Conservation (phyloP, 805 yeast genomes). For the Soucietia sequanensis region DNA sequence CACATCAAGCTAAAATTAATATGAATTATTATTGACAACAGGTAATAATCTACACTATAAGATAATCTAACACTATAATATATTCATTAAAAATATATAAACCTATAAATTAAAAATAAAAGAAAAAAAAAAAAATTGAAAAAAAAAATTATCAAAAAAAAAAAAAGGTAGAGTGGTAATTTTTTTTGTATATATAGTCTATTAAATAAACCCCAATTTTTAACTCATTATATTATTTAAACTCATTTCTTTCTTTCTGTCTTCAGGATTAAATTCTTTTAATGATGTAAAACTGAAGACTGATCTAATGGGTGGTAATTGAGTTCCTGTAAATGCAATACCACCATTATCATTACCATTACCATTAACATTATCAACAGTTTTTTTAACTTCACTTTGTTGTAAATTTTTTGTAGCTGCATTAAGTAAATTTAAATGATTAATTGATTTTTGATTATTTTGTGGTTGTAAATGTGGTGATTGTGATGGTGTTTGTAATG, state of each 20-base stretch:
- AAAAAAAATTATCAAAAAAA: too few relatives aligned
- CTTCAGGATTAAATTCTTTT: too few relatives aligned
- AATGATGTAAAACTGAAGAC: conserved; percentile 28
- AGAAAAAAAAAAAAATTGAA: conserved; percentile 3
- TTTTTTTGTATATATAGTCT: too few relatives aligned
- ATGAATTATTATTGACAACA: too few relatives aligned
- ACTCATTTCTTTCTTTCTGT: too few relatives aligned
- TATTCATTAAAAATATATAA: too few relatives aligned
- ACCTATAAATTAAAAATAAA: conserved; percentile 2
- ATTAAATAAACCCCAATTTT: too few relatives aligned
- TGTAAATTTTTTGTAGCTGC: conserved; percentile 25
- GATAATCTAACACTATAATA: too few relatives aligned
- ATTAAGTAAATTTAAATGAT: conserved; percentile 20
- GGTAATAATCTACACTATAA: too few relatives aligned
- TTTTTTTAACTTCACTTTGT: conserved; percentile 16
- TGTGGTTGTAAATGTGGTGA: conserved; percentile 45
- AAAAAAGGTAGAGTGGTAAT: too few relatives aligned
- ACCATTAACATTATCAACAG: conserved; percentile 1
- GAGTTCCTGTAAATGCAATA: conserved; percentile 41
- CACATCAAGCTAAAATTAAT: too few relatives aligned
- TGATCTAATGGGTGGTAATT: conserved; percentile 41
- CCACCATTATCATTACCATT: conserved; percentile 13
- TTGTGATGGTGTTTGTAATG: conserved; percentile 49
- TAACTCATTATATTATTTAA: conserved; percentile 1
- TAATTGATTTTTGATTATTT: conserved; percentile 5